phyloP scores from a whole-genome alignment of 1,139 yeast genomes.

The Lodderomyces jiufengensis region DNA sequence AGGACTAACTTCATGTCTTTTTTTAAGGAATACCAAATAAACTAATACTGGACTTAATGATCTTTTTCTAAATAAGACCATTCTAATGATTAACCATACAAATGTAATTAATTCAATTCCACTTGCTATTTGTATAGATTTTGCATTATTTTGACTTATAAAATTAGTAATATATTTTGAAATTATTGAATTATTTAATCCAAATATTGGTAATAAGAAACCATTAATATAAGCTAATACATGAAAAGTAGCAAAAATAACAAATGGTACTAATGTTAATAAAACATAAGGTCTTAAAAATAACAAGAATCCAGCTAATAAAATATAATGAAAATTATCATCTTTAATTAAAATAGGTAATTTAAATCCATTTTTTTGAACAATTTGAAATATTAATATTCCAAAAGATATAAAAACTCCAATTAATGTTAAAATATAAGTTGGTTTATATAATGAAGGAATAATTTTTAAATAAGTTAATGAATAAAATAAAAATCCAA shows the following conservation, averaged over 20 bases:
- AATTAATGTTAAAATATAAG: constrained; percentile 57
- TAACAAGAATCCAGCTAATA: constrained; percentile 39
- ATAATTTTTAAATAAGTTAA: constrained; percentile 38
- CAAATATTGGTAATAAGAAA: constrained; percentile 63
- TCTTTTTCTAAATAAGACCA: constrained; percentile 60
- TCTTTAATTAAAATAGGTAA: constrained; percentile 26
- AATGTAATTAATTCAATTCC: constrained; percentile 61
- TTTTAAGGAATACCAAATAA: constrained; percentile 66
- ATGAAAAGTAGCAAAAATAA: constrained; percentile 59
- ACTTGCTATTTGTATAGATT: constrained; percentile 69
- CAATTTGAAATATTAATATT: constrained; percentile 61
- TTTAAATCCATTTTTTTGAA: constrained; percentile 38
- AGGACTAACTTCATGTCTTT: constrained; percentile 73
- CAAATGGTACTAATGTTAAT: constrained; percentile 44
- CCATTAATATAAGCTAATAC: constrained; percentile 56
- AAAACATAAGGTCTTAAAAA: constrained; percentile 43
- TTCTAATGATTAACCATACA: constrained; percentile 46
- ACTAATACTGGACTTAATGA: constrained; percentile 59
- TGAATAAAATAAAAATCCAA: constrained; percentile 51
- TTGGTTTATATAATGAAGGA: constrained; percentile 21
- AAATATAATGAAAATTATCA: constrained; percentile 50
- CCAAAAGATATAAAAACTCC: constrained; percentile 76
- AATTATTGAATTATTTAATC: constrained; percentile 40
- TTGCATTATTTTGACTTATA: constrained; percentile 61
- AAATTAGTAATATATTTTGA: constrained; percentile 48